Evolutionary conservation across 139 green algal genomes (phyloP).

Genomic region (Micractinium conductrix): DNA sequence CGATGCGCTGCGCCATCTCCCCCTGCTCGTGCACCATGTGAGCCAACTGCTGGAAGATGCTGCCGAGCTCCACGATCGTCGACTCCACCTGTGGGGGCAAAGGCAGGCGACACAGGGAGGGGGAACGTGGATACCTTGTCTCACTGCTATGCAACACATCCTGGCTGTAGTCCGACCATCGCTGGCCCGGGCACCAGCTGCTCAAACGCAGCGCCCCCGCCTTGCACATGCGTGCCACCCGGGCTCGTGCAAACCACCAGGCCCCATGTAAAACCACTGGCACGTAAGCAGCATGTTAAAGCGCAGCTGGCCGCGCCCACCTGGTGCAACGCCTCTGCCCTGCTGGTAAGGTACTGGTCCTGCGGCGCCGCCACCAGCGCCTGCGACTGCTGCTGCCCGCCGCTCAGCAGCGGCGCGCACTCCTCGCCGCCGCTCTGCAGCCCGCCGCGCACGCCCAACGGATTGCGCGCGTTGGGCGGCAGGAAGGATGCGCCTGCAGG

Average conservation of each 20-base stretch:
- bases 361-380: constrained; percentile 60
- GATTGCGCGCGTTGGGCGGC: constrained; percentile 28
- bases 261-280: too few relatives aligned
- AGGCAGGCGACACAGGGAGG: too few relatives aligned
- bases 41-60: constrained; percentile 97
- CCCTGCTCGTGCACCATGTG: constrained; percentile 87
- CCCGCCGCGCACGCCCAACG: constrained; percentile 22
- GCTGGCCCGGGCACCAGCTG: too few relatives aligned
- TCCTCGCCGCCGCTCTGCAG: constrained; percentile 27
- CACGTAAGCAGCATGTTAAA: too few relatives aligned
- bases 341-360: constrained; percentile 65
- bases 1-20: constrained; percentile 95
- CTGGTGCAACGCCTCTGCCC: constrained; percentile 89
- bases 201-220: too few relatives aligned
- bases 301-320: too few relatives aligned
- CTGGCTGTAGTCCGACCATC: too few relatives aligned
- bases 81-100: constrained; percentile 89
- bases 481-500: constrained; percentile 32
- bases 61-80: constrained; percentile 97
- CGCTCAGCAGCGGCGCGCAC: constrained; percentile 28
- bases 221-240: too few relatives aligned
- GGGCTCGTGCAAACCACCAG: too few relatives aligned
- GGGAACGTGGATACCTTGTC: too few relatives aligned
- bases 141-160: too few relatives aligned
- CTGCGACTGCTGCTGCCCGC: constrained; percentile 59